A percentile compares a stretch with the other conserved stretches of the same genome.
Evolutionary conservation across 2,329 filamentous ascomycete species (phyloP).

Genomic region (Fusarium multiceps): DNA sequence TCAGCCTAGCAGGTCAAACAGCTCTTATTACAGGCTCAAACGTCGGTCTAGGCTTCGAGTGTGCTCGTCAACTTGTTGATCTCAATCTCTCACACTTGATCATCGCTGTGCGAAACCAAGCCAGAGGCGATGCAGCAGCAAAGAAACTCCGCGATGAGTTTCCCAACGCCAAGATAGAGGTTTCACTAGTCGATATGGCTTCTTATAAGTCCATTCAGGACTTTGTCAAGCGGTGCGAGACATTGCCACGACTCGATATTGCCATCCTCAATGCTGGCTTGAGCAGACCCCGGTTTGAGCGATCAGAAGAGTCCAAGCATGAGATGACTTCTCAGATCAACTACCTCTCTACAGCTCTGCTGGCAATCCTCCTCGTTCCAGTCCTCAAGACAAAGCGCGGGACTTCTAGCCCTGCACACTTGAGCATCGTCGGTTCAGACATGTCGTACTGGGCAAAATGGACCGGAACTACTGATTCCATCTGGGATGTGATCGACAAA

Average conservation of each 20-base stretch:
- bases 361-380: slow-evolving; percentile 50
- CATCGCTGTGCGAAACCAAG: slow-evolving; percentile 57
- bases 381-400: slow-evolving; percentile 46
- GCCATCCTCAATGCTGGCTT: slow-evolving; percentile 61
- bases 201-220: slow-evolving; percentile 58
- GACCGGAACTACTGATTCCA: slow-evolving; percentile 32
- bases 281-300: slow-evolving; percentile 38
- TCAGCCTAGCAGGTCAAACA: slow-evolving; percentile 51
- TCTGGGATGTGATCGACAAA: slow-evolving; percentile 37
- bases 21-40: slow-evolving; percentile 64
- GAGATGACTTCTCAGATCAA: slow-evolving; percentile 57
- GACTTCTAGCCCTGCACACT: slow-evolving; percentile 28
- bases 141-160: slow-evolving; percentile 34
- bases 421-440: slow-evolving; percentile 50
- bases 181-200: slow-evolving; percentile 61
- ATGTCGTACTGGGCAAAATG: slow-evolving; percentile 45
- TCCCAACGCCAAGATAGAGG: slow-evolving; percentile 55
- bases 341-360: slow-evolving; percentile 52
- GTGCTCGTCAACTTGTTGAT: slow-evolving; percentile 55
- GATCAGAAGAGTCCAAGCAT: slow-evolving; percentile 50
- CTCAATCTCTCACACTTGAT: slow-evolving; percentile 57
- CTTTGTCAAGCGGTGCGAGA: slow-evolving; percentile 53
- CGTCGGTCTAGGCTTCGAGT: slow-evolving; percentile 60
- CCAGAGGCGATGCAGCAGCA: slow-evolving; percentile 57
- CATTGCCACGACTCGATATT: slow-evolving; percentile 55